Evolutionary conservation across 2,329 filamentous ascomycete species (phyloP), one percentile per base, ranked within the genome.

Genomic region (Aureobasidium sp.): DNA sequence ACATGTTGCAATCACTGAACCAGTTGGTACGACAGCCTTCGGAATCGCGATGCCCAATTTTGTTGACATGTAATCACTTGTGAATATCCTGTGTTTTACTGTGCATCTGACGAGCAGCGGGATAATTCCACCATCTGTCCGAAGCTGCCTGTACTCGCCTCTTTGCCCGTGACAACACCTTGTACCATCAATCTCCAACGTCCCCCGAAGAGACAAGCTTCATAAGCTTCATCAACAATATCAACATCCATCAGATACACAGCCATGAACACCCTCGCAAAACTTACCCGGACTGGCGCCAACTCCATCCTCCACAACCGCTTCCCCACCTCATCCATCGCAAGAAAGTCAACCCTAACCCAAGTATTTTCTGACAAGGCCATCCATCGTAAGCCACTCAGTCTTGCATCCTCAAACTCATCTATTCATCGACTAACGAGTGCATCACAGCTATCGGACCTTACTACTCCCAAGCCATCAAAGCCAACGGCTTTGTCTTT

Each of bases 401-500:
- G 5, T 54, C 8, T n/a, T 2, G 2, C 15, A 5, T 15, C 22
- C 4, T 27, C n/a, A 15, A 6, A 5, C 3, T 14, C n/a, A 9
- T 45, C 5, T 24, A 9, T 5, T 5, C 7, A 14, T 15, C 9
- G 5, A 17, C 52, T 56, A n/a, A 56, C 27, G 31, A 9, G 8
- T 17, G 24, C 27, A 1, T 19, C 2, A 15, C 5, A 59, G 56
- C 56, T 19, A 59, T 47, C 15, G 42, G 44, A 7, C 56, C 57
- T 2, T 49, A 31, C 14, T 39, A 39, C 15, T 62, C 60, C 2
- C 49, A 62, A 62, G 60, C 60, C 29, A 54, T 48, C 42, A 56
- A 49, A 49, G 60, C 60, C 27, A 54, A 53, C 14, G 50, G 60
- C 15, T 56, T 62, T n/a, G 50, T 62, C 50, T 62, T 54, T 12